Percentiles rank a stretch among this genome's conserved stretches.
phyloP scores from a whole-genome alignment of 768 basidiomycete species.

The Psilocybe cubensis region DNA sequence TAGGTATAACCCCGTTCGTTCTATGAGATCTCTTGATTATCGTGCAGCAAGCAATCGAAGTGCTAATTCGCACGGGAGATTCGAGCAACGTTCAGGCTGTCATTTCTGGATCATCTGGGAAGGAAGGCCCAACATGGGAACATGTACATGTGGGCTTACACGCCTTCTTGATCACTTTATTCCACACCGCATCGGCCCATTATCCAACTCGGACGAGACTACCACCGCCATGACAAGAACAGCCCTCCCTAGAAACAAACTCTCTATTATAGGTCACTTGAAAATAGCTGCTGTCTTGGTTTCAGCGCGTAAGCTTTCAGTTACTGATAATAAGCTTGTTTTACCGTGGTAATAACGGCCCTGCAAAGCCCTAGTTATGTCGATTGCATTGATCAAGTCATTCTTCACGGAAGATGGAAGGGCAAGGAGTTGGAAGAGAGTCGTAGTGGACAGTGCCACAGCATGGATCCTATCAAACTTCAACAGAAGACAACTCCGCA shows the following conservation, averaged over 20 bases:
- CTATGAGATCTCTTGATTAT: too few relatives aligned
- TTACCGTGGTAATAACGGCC: neutral
- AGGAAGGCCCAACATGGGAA: too few relatives aligned
- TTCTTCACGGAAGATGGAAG: slow-evolving; percentile 18
- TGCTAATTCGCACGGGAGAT: too few relatives aligned
- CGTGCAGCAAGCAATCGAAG: too few relatives aligned
- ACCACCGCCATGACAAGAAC: neutral
- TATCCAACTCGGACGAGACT: neutral
- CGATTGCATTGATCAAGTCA: slow-evolving; percentile 16
- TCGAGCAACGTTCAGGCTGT: too few relatives aligned
- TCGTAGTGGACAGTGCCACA: slow-evolving; percentile 7
- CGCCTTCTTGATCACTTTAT: too few relatives aligned
- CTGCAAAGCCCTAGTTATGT: slow-evolving; percentile 7
- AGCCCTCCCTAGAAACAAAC: slow-evolving; percentile 14
- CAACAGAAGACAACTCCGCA: slow-evolving; percentile 16
- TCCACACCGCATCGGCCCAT: neutral
- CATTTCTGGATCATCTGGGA: too few relatives aligned
- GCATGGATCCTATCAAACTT: slow-evolving; percentile 1
- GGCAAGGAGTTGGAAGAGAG: slow-evolving; percentile 15
- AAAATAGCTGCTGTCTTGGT: slow-evolving; percentile 9
- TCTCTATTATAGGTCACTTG: slow-evolving; percentile 7
- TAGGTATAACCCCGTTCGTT: too few relatives aligned
- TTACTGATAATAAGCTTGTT: neutral
- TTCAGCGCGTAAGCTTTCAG: slow-evolving; percentile 12
- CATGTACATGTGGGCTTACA: too few relatives aligned